phyloP scores from a whole-genome alignment of 495 filamentous ascomycete genomes.

The Pseudevernia furfuracea region DNA sequence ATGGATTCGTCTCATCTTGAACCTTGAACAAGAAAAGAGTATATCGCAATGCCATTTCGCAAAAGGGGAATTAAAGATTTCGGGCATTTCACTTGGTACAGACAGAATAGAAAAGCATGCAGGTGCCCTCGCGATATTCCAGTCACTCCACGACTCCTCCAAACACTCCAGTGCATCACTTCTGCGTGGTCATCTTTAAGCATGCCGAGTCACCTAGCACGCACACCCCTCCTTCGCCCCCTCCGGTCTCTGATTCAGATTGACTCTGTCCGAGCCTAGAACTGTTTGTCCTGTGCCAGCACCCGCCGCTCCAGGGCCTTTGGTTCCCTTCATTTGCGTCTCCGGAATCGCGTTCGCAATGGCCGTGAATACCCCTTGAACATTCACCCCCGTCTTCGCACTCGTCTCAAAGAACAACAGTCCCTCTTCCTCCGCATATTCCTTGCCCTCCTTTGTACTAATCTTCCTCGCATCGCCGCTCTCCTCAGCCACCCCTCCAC shows the following conservation, averaged over 20 bases:
- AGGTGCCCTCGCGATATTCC: neutral
- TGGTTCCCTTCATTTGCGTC: slow-evolving; percentile 81
- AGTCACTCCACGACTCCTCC: neutral
- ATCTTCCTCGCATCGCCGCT: slow-evolving; percentile 76
- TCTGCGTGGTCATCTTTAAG: neutral
- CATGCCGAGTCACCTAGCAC: slow-evolving; percentile 46
- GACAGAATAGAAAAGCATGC: neutral
- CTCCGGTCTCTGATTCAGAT: slow-evolving; percentile 43
- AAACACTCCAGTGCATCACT: neutral
- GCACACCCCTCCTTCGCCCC: slow-evolving; percentile 88
- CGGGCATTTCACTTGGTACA: neutral
- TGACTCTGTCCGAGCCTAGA: slow-evolving; percentile 53
- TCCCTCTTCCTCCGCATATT: slow-evolving; percentile 89
- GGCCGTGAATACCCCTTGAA: slow-evolving; percentile 93
- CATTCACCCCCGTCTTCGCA: slow-evolving; percentile 90
- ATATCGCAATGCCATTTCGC: neutral
- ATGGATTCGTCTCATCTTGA: neutral
- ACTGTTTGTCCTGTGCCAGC: slow-evolving; percentile 34
- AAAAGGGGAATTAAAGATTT: neutral
- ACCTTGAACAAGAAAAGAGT: neutral
- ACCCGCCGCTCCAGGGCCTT: slow-evolving; percentile 55
- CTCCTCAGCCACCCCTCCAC: slow-evolving; percentile 48
- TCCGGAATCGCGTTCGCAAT: slow-evolving; percentile 97
- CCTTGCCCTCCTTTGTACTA: slow-evolving; percentile 75
- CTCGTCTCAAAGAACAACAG: slow-evolving; percentile 96